Evolutionary conservation across 306 rosid species (phyloP).

Genomic region (Dryas alaskensis): DNA sequence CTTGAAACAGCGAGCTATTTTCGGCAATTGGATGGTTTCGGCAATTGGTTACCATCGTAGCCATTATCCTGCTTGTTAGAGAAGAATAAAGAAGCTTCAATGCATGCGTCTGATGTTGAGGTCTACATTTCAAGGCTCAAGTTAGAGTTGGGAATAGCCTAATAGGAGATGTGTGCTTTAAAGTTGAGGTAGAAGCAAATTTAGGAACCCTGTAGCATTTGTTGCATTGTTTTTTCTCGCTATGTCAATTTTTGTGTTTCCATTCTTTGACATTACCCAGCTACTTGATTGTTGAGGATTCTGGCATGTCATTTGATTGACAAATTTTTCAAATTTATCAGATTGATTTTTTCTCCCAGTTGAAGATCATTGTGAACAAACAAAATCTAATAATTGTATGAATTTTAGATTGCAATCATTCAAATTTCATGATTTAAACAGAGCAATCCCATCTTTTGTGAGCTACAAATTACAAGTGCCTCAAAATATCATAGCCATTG

Average conservation of each 20-base stretch:
- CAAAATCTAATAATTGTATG: not conserved
- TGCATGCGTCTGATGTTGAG: constrained; percentile 29
- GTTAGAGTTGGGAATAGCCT: constrained; percentile 15
- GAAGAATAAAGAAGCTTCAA: constrained; percentile 43
- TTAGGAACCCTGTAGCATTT: constrained; percentile 30
- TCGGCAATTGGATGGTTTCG: constrained; percentile 23
- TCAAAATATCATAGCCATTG: too few relatives aligned
- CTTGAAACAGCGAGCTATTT: constrained; percentile 33
- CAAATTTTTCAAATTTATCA: constrained; percentile 9
- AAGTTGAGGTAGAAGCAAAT: constrained; percentile 30
- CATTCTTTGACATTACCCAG: constrained; percentile 24
- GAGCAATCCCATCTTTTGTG: not conserved
- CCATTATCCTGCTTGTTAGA: constrained; percentile 31
- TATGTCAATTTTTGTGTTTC: constrained; percentile 1
- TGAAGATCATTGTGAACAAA: not conserved
- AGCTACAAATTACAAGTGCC: too few relatives aligned
- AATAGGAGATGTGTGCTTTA: constrained; percentile 29
- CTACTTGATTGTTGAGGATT: constrained; percentile 27
- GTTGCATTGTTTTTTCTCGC: constrained; percentile 10
- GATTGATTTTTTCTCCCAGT: constrained; percentile 4
- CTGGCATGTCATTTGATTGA: constrained; percentile 26
- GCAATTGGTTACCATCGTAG: constrained; percentile 36
- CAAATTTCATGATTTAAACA: not conserved
- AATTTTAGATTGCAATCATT: not conserved
- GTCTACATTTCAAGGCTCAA: constrained; percentile 27